phyloP scores from a whole-genome alignment of 73 alveolate species.

The Paramecium sexaurelia region DNA sequence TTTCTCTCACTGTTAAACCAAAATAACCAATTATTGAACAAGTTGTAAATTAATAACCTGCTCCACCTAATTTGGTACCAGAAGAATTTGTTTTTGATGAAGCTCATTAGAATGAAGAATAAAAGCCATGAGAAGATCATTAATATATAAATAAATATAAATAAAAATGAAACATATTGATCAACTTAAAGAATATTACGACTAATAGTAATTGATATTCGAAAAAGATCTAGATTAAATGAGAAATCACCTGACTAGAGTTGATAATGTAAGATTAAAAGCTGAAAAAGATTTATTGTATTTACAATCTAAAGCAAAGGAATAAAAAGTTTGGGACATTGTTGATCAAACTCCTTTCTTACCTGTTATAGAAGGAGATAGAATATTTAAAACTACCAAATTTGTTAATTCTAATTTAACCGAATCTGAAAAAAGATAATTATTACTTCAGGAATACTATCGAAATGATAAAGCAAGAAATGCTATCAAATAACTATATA shows the following conservation, averaged over 20 bases:
- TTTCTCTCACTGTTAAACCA: conserved; percentile 75
- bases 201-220: not conserved
- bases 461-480: not conserved
- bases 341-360: conserved; percentile 6
- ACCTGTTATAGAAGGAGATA: not conserved
- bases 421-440: conserved; percentile 9
- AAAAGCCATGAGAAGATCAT: not conserved
- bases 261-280: not conserved
- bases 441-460: not conserved
- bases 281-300: not conserved
- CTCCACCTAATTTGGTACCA: conserved; percentile 66
- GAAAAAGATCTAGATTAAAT: not conserved
- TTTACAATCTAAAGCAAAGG: not conserved
- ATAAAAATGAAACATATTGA: not conserved
- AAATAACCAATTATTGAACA: conserved; percentile 72
- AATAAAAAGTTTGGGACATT: not conserved
- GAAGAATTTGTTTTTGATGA: conserved; percentile 82
- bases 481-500: not conserved
- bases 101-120: conserved; percentile 61
- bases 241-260: not conserved
- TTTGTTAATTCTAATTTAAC: not conserved
- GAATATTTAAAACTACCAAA: conserved; percentile 13
- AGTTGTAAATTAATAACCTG: conserved; percentile 68
- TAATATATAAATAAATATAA: not conserved
- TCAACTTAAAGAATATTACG: not conserved